Conservation (phyloP, 495 filamentous ascomycete genomes). For the Neurospora tetraspora region DNA sequence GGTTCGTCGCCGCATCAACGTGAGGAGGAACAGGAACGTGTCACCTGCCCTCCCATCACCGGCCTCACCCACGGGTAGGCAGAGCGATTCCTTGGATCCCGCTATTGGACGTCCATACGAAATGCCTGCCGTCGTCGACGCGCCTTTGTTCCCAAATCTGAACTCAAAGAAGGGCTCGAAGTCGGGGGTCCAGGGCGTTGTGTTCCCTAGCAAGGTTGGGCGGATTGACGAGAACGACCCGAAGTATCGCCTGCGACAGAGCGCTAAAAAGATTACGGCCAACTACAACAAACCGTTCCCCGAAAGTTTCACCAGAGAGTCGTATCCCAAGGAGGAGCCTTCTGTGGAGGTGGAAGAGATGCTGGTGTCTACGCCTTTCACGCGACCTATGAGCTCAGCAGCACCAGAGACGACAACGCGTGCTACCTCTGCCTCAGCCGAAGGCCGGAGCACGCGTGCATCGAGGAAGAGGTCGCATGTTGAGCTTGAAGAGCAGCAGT, state of each 20-base stretch:
- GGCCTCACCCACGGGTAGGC: slow-evolving; percentile 7
- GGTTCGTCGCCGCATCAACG: slow-evolving; percentile 17
- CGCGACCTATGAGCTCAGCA: not conserved
- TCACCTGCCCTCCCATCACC: slow-evolving; percentile 21
- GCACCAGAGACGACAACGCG: slow-evolving; percentile 6
- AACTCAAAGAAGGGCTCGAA: slow-evolving; percentile 17
- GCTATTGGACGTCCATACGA: slow-evolving; percentile 17
- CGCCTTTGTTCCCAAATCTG: slow-evolving; percentile 16
- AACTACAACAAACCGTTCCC: not conserved
- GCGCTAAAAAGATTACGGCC: slow-evolving; percentile 15
- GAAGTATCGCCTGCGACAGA: slow-evolving; percentile 16
- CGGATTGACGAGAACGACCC: slow-evolving; percentile 19
- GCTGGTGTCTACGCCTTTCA: not conserved
- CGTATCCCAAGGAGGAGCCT: not conserved
- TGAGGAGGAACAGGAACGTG: slow-evolving; percentile 28
- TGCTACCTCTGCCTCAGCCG: slow-evolving; percentile 12
- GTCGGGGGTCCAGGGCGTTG: slow-evolving; percentile 8
- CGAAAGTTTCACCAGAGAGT: slow-evolving; percentile 8
- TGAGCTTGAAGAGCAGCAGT: slow-evolving; percentile 30
- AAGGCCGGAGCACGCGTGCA: slow-evolving; percentile 25
- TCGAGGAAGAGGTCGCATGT: slow-evolving; percentile 37
- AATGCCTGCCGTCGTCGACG: slow-evolving; percentile 22
- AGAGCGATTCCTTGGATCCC: slow-evolving; percentile 1
- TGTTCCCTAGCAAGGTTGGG: slow-evolving; percentile 22
- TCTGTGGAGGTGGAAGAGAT: not conserved